A percentile compares a stretch with the other conserved stretches of the same genome.
Evolutionary conservation across 441 rosid genomes (phyloP).

Genomic region (Cnidoscolus chayamansa): DNA sequence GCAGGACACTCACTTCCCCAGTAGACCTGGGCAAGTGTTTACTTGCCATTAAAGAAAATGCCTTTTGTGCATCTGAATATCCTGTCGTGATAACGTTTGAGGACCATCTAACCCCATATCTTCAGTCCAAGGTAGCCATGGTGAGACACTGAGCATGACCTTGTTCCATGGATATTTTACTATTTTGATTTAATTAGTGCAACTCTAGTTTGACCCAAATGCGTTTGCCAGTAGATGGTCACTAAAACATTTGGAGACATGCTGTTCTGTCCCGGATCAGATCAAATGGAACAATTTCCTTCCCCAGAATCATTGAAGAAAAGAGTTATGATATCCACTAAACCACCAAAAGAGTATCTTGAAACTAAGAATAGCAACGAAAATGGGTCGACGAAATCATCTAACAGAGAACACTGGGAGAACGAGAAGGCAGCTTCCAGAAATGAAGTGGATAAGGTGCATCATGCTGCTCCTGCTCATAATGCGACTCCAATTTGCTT

Average conservation of each 20-base stretch:
- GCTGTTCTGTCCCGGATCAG: conserved; percentile 38
- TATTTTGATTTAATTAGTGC: background rate
- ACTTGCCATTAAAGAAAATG: conserved; percentile 55
- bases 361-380: conserved; percentile 32
- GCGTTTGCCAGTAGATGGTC: conserved; percentile 50
- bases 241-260: conserved; percentile 42
- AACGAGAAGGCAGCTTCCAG: conserved; percentile 26
- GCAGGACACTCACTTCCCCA: conserved; percentile 58
- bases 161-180: background rate
- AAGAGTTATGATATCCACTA: conserved; percentile 68
- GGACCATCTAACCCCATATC: conserved; percentile 60
- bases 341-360: conserved; percentile 72
- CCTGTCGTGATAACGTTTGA: conserved; percentile 86
- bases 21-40: conserved; percentile 65
- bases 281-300: conserved; percentile 43
- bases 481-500: background rate
- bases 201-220: background rate
- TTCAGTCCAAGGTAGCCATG: conserved; percentile 66
- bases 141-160: conserved; percentile 26
- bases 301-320: conserved; percentile 65
- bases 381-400: conserved; percentile 14
- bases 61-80: conserved; percentile 58
- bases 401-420: conserved; percentile 17
- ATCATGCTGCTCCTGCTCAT: background rate
- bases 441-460: conserved; percentile 31